These are phyloP conservation scores for Lichina pygmaea DNA, from an alignment of 495 filamentous ascomycete genomes.

Conservation along the genomic window DNA sequence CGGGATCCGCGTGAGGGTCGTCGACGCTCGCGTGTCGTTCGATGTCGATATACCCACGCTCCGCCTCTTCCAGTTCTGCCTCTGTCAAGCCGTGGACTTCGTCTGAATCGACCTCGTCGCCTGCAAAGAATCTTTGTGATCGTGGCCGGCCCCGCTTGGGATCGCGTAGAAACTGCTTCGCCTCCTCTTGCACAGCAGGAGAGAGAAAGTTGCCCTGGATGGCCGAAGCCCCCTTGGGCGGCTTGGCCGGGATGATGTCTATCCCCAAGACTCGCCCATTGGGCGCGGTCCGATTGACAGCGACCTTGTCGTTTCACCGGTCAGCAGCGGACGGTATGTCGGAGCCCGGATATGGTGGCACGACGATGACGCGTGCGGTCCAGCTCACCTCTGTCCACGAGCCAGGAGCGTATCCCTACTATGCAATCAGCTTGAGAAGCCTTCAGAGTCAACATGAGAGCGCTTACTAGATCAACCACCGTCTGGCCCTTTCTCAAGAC, in stretches of 20 bases:
- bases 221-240: constrained; percentile 66
- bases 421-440: constrained; percentile 2
- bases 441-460: too few relatives aligned
- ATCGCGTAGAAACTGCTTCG: constrained; percentile 47
- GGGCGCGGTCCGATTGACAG: constrained; percentile 46
- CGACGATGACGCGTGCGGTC: not conserved
- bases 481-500: constrained; percentile 59
- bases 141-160: constrained; percentile 27
- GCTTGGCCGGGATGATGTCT: constrained; percentile 76
- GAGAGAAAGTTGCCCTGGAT: constrained; percentile 83
- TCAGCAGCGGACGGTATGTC: not conserved
- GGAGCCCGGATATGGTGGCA: not conserved
- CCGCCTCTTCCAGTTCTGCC: constrained; percentile 12
- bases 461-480: constrained; percentile 54
- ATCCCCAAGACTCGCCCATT: constrained; percentile 64
- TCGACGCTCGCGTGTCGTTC: constrained; percentile 13
- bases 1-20: not conserved
- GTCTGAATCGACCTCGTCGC: not conserved
- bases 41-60: constrained; percentile 24
- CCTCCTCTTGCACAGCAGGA: constrained; percentile 37
- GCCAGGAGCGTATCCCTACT: constrained; percentile 74
- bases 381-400: constrained; percentile 63
- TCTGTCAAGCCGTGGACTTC: constrained; percentile 5
- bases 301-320: constrained; percentile 28
- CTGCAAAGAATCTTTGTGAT: not conserved